Percentiles rank a stretch among this genome's conserved stretches.
Conservation (phyloP, 345 rosid genomes). For the Microcos paniculata region DNA sequence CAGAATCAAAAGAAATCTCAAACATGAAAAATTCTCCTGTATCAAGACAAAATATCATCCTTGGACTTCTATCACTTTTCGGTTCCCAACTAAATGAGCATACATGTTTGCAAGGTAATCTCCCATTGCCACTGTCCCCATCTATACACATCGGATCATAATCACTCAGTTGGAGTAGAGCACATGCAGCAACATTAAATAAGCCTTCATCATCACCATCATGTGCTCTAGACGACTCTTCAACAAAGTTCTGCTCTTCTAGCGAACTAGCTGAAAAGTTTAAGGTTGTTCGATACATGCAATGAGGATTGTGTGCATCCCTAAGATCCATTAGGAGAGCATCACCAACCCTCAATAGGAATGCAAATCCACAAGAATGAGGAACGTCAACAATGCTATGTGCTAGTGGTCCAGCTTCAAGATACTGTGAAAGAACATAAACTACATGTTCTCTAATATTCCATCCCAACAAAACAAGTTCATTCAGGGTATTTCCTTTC, state of each 20-base stretch:
- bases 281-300: conserved; percentile 69
- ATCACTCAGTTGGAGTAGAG: conserved; percentile 87
- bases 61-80: conserved; percentile 50
- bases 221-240: conserved; percentile 70
- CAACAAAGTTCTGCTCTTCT: conserved; percentile 72
- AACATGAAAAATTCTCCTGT: conserved; percentile 86
- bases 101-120: conserved; percentile 53
- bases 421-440: conserved; percentile 48
- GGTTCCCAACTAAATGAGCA: conserved; percentile 98
- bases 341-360: conserved; percentile 91
- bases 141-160: conserved; percentile 99
- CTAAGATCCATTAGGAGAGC: conserved; percentile 93
- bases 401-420: conserved; percentile 82
- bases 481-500: conserved; percentile 65
- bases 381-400: conserved; percentile 86
- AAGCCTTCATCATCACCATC: conserved; percentile 95
- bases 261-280: conserved; percentile 55
- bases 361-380: conserved; percentile 76
- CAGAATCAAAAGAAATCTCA: conserved; percentile 53
- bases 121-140: conserved; percentile 48
- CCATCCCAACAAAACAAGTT: conserved; percentile 72
- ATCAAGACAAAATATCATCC: conserved; percentile 79
- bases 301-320: conserved; percentile 70
- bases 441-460: conserved; percentile 53
- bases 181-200: conserved; percentile 93